Base-by-base conservation (phyloP, 495 filamentous ascomycete genomes). In the Aspergillus ellipticus region DNA sequence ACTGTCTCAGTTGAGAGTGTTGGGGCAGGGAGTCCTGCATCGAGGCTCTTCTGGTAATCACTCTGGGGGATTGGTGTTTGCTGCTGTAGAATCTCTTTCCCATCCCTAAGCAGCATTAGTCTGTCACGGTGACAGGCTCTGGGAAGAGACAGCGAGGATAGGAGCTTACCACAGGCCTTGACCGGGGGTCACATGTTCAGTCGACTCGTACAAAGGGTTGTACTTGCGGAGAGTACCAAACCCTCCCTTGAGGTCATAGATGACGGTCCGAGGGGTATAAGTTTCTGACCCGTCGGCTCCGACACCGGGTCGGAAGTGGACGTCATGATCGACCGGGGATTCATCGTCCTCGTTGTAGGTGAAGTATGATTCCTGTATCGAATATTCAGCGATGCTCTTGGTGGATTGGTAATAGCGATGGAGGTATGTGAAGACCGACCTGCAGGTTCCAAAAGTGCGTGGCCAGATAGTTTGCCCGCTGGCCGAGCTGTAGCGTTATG, bases 391-490 rank as follows among this genome's bases (percentile, higher is more conserved):
- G n/a, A 56, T 29, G 13, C 41, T 2, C 55, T 19, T 11, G 33
- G 20, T 21, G 33, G 29, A 4, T 24, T 10, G 9, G 45, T 35
- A 47, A 11, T 13, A 21, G 28, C 35, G 19, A 28, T 20, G 20
- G 11, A 20, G 33, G 6, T 1, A 42, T 33, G 10, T 43, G 24
- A 5, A 0, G 17, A 19, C 45, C 17, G 75, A 89, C 86, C 77
- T 97, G 93, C 24, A 90, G 79, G 63, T 99, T 99, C 95, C 95
- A 99, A 68, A 96, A 97, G 75, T 99, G 94, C 0, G 90, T 96
- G n/a, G 87, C 92, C 24, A 97, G 69, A 63, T 97, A 96, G 74
- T 99, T 99, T 63, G 86, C 89, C 66, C 86, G 85, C 62, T 96
- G 89, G 37, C 94, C 94, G 51, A 97, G 82, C 74, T 99, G 94